Percentiles rank a stretch among this genome's conserved stretches.
Evolutionary conservation across 768 basidiomycete genomes (phyloP).

Genomic region (Inosperma sp.): DNA sequence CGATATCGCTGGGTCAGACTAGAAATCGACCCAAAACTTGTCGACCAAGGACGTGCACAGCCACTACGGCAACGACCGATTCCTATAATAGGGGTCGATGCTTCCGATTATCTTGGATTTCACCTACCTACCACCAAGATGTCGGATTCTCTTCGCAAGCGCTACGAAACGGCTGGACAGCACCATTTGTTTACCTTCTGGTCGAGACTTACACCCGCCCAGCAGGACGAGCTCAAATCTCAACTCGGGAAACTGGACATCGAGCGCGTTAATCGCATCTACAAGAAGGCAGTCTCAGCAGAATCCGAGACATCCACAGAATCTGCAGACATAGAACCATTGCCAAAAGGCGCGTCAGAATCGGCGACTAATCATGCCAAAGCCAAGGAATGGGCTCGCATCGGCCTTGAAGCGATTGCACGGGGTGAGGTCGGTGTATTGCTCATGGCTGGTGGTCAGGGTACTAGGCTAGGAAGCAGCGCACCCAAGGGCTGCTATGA

Average conservation of each 20-base stretch:
- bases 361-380: slow-evolving; percentile 53
- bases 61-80: slow-evolving; percentile 11
- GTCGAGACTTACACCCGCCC: slow-evolving; percentile 58
- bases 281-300: slow-evolving; percentile 64
- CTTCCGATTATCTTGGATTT: background rate
- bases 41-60: no score
- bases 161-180: slow-evolving; percentile 80
- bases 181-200: slow-evolving; percentile 88
- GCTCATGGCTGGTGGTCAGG: slow-evolving; percentile 97
- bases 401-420: slow-evolving; percentile 78
- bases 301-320: slow-evolving; percentile 48
- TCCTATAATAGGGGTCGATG: slow-evolving; percentile 9
- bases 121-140: slow-evolving; percentile 35
- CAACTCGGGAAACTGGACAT: slow-evolving; percentile 84
- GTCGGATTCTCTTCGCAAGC: slow-evolving; percentile 53
- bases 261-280: slow-evolving; percentile 87
- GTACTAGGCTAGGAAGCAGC: slow-evolving; percentile 85
- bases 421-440: slow-evolving; percentile 88
- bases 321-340: slow-evolving; percentile 64
- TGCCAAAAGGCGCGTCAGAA: slow-evolving; percentile 73
- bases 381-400: slow-evolving; percentile 67
- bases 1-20: no score
- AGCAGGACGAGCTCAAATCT: slow-evolving; percentile 56
- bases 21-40: no score
- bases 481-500: slow-evolving; percentile 98